Base-by-base conservation (phyloP, 2,329 filamentous ascomycete genomes). In the Fusarium duplospermum region DNA sequence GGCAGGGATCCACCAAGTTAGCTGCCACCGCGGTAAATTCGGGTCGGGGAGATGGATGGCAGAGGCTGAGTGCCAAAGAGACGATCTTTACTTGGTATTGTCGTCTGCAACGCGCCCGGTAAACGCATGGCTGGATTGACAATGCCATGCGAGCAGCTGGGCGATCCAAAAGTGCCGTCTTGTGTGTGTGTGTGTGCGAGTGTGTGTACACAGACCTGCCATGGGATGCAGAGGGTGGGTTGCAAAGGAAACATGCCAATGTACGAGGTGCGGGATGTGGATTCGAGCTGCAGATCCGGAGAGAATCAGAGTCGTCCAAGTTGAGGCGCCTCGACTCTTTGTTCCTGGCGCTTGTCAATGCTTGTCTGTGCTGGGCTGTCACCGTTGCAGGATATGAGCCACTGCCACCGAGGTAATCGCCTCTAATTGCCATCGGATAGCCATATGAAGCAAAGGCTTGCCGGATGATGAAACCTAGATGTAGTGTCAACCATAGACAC, bases 221-320 rank as follows among this genome's bases (percentile, higher is more conserved):
- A 63, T 42, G 20, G 62, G 42, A 58, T 58, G 47, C 62, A 64
- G 52, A 50, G 58, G 42, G 31, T 47, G 54, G 62, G 31, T 20
- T 58, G 40, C 54, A 27, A 57, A 54, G 31, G 65, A 27, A 63
- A 27, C 16, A 61, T 54, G 57, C 57, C 24, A 62, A 61, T 57
- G 66, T 60, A 47, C n/a, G 71, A 66, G 45, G 33, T 70, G 57
- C 60, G 66, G 64, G 63, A 75, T 69, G 67, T 64, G 72, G 72
- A 67, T 67, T 75, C 64, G 47, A 66, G 68, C 68, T 74, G 66
- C 57, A 71, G 72, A 74, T 74, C 66, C 67, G 63, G 66, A 66
- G 66, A 72, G 50, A 57, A 66, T 47, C 33, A 35, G 22, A 70
- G 64, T 60, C 66, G 64, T 31, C 27, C 50, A 54, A 54, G 50